Conservation (phyloP, 2,329 filamentous ascomycete genomes). For the Ceratocystis ficicola region DNA sequence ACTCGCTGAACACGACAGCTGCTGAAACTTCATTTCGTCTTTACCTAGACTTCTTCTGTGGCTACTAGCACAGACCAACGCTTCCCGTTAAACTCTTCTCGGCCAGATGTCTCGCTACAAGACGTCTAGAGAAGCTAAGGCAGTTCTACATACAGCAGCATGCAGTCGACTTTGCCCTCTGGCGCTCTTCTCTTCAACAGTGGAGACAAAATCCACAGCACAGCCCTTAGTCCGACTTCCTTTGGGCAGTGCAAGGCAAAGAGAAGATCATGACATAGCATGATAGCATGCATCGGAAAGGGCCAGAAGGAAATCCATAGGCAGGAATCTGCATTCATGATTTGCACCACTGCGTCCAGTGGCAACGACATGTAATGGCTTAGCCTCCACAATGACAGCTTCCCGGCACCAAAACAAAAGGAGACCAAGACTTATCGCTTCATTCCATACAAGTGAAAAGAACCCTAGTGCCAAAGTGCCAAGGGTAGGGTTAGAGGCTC, state of each 20-base stretch:
- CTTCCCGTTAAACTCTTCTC: not conserved
- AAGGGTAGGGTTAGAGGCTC: not conserved
- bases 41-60: not conserved
- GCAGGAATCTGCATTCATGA: not conserved
- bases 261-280: not conserved
- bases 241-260: slow-evolving; percentile 6
- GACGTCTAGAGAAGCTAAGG: no score
- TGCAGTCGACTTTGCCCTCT: not conserved
- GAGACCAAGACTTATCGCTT: not conserved
- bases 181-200: not conserved
- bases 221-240: not conserved
- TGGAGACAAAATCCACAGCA: not conserved
- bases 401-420: not conserved
- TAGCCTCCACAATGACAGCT: not conserved
- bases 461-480: not conserved
- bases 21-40: not conserved
- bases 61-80: not conserved
- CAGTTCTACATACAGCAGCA: not conserved
- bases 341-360: not conserved
- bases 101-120: not conserved
- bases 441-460: not conserved
- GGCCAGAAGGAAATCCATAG: not conserved
- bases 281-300: not conserved
- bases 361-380: not conserved
- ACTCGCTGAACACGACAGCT: not conserved